phyloP scores from a whole-genome alignment of 805 yeast genomes.

The Nakazawaea ernobii region DNA sequence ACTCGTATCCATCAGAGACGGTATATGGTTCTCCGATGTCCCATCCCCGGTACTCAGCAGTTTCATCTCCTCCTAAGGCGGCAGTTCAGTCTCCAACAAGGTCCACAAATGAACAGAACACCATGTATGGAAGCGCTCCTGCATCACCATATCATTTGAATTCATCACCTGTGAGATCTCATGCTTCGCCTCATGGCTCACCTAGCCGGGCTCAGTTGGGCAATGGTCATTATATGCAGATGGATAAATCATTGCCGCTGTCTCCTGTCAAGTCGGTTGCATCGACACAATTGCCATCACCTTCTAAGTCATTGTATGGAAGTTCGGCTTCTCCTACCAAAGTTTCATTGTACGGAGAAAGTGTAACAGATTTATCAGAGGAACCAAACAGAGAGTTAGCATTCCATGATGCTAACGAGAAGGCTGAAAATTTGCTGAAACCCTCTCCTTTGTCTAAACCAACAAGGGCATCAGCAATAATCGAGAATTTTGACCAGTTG shows the following conservation, averaged over 20 bases:
- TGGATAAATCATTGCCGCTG: not conserved
- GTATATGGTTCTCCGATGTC: too few relatives aligned
- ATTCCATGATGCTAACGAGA: not conserved
- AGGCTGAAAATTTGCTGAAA: not conserved
- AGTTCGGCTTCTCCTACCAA: conserved; percentile 1
- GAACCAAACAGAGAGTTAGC: not conserved
- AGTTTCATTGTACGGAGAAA: conserved; percentile 5
- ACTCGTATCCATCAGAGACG: too few relatives aligned
- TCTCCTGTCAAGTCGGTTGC: not conserved
- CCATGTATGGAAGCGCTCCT: not conserved
- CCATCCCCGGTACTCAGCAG: too few relatives aligned
- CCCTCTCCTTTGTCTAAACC: not conserved
- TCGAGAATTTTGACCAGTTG: conserved; percentile 7
- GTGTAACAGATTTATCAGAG: not conserved
- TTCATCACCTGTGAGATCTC: not conserved
- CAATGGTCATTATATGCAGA: not conserved
- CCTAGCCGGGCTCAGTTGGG: not conserved
- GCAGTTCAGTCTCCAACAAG: not conserved
- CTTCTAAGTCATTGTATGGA: conserved; percentile 4
- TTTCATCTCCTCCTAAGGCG: too few relatives aligned
- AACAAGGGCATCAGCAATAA: conserved; percentile 8
- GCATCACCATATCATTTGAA: not conserved
- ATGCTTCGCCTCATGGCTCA: too few relatives aligned
- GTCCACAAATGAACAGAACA: not conserved
- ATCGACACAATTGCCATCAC: conserved; percentile 1